A percentile compares a stretch with the other conserved stretches of the same genome.
Conservation (phyloP, 495 filamentous ascomycete species). For the Lepraria neglecta region DNA sequence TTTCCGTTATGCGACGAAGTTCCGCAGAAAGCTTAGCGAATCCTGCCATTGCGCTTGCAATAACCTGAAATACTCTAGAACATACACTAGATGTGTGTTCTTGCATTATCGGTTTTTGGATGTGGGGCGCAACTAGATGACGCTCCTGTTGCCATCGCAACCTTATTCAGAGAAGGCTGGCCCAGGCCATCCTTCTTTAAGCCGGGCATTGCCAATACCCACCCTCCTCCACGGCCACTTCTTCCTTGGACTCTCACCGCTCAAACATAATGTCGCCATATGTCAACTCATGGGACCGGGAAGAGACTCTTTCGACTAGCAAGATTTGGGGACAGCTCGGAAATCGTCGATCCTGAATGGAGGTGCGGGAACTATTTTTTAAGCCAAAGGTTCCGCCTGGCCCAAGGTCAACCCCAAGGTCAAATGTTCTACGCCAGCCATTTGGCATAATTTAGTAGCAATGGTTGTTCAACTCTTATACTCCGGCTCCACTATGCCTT, state of each 20-base stretch:
- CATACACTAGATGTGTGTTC: not conserved
- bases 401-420: not conserved
- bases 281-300: no score
- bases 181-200: not conserved
- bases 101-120: not conserved
- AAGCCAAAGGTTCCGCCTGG: not conserved
- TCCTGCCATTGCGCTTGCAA: not conserved
- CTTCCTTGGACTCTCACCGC: not conserved
- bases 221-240: not conserved
- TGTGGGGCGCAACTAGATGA: not conserved
- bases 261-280: not conserved
- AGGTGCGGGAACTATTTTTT: slow-evolving; percentile 8
- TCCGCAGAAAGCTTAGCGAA: slow-evolving; percentile 15
- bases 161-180: not conserved
- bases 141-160: slow-evolving; percentile 11
- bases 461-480: not conserved
- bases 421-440: slow-evolving; percentile 6
- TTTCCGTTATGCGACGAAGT: slow-evolving; percentile 18
- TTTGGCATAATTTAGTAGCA: not conserved
- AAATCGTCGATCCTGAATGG: slow-evolving; percentile 4
- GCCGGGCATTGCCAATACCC: not conserved
- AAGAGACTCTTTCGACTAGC: not conserved
- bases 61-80: slow-evolving; percentile 1
- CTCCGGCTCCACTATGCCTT: not conserved
- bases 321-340: not conserved